phyloP scores from a whole-genome alignment of 495 filamentous ascomycete genomes.

The Glonium stellatum region DNA sequence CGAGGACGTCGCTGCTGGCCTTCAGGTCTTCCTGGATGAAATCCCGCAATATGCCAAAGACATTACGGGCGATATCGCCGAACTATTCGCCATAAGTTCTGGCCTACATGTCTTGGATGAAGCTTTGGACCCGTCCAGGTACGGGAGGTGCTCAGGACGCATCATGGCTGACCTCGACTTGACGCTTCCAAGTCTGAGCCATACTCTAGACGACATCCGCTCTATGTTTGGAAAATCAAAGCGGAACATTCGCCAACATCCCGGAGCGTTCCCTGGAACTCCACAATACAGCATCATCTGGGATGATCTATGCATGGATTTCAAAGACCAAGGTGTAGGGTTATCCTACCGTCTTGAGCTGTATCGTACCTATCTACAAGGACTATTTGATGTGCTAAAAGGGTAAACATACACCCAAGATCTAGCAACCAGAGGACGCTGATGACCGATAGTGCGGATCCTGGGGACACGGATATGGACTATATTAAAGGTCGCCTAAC shows the following conservation, averaged over 20 bases:
- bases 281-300: conserved; percentile 47
- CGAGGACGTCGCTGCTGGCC: conserved; percentile 48
- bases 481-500: conserved; percentile 7
- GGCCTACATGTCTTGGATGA: conserved; percentile 44
- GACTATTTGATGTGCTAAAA: conserved; percentile 37
- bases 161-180: conserved; percentile 43
- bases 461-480: conserved; percentile 15
- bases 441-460: conserved; percentile 4
- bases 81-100: conserved; percentile 49
- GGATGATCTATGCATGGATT: conserved; percentile 44
- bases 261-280: conserved; percentile 30
- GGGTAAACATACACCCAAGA: conserved; percentile 11
- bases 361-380: conserved; percentile 48
- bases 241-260: conserved; percentile 23
- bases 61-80: conserved; percentile 48
- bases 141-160: conserved; percentile 33
- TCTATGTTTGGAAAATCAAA: conserved; percentile 43
- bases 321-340: conserved; percentile 46
- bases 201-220: conserved; percentile 48
- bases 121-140: conserved; percentile 33
- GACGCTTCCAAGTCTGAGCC: conserved; percentile 43
- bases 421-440: neutral
- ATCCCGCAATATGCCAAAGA: conserved; percentile 49
- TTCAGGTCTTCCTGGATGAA: conserved; percentile 45
- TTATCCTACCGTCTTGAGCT: conserved; percentile 47